A percentile compares a stretch with the other conserved stretches of the same genome.
phyloP scores from a whole-genome alignment of 805 yeast genomes.

The Pichia scutulata region DNA sequence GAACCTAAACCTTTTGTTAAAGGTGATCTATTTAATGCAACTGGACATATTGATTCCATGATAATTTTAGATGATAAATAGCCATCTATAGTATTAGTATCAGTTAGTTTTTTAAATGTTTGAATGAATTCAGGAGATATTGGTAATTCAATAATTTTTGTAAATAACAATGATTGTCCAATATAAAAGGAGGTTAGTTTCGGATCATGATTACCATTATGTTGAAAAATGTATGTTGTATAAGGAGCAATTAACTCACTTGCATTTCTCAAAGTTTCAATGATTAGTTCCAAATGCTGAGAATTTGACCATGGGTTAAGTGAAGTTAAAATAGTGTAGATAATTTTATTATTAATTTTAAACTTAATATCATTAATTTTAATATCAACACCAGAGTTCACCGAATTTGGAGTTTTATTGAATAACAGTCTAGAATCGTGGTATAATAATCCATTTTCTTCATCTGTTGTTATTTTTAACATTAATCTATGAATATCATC shows the following conservation, averaged over 20 bases:
- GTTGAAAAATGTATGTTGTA: conserved; percentile 43
- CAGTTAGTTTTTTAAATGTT: conserved; percentile 8
- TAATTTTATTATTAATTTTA: conserved; percentile 57
- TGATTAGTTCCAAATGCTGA: conserved; percentile 47
- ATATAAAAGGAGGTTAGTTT: conserved; percentile 76
- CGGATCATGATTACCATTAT: conserved; percentile 73
- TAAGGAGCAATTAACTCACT: conserved; percentile 76
- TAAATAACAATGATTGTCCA: conserved; percentile 56
- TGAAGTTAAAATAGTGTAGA: conserved; percentile 52
- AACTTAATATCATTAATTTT: conserved; percentile 44
- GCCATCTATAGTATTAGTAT: neutral
- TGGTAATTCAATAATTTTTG: conserved; percentile 50
- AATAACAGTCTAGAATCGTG: conserved; percentile 48
- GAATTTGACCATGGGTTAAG: conserved; percentile 80
- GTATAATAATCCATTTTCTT: conserved; percentile 39
- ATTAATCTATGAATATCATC: conserved; percentile 40
- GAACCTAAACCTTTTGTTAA: conserved; percentile 52
- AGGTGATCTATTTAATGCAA: conserved; percentile 50
- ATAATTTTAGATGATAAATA: conserved; percentile 25
- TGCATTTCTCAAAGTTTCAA: conserved; percentile 40
- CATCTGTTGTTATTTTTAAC: conserved; percentile 40
- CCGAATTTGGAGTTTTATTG: conserved; percentile 5
- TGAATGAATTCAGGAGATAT: conserved; percentile 36
- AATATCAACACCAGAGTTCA: conserved; percentile 35
- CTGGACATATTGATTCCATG: conserved; percentile 55